These are phyloP conservation scores for Aspergillus puulaauensis DNA, from an alignment of 2,329 filamentous ascomycete species.

Conservation along the genomic window DNA sequence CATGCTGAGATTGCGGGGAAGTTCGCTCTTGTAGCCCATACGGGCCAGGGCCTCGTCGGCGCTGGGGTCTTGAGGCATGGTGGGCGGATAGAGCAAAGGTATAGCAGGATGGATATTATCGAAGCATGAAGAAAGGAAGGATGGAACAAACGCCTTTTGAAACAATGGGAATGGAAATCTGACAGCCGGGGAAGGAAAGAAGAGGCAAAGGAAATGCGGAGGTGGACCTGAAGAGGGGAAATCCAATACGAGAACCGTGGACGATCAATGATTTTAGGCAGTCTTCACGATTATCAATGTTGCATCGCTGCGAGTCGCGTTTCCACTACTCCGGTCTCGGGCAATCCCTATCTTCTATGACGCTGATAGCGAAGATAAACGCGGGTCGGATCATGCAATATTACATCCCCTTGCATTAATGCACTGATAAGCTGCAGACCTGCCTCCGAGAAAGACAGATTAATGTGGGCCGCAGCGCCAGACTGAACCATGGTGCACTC, in stretches of 20 bases:
- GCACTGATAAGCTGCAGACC: too few species aligned
- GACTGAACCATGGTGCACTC: conserved; percentile 8
- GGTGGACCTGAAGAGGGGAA: not conserved
- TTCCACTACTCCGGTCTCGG: too few species aligned
- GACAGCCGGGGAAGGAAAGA: not conserved
- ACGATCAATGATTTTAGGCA: too few species aligned
- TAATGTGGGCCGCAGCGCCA: not conserved
- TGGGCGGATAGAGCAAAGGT: not conserved
- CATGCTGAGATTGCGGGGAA: conserved; percentile 68
- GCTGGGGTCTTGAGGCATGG: conserved; percentile 29
- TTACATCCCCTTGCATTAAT: too few species aligned
- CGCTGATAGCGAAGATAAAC: too few species aligned
- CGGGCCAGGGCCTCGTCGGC: conserved; percentile 62
- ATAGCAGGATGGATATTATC: not conserved
- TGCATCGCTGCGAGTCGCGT: not conserved
- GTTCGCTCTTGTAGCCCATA: conserved; percentile 67
- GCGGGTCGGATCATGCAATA: too few species aligned
- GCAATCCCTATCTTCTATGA: too few species aligned
- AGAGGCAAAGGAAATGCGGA: not conserved
- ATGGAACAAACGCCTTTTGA: not conserved
- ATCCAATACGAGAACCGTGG: not conserved
- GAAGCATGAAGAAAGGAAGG: conserved; percentile 1
- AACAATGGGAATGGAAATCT: not conserved
- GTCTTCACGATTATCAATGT: not conserved
- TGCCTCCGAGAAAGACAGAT: not conserved